Evolutionary conservation across 352 stramenopile genomes (phyloP), one percentile per base, ranked within the genome.

Genomic region (Ochromonadaceae sp.): DNA sequence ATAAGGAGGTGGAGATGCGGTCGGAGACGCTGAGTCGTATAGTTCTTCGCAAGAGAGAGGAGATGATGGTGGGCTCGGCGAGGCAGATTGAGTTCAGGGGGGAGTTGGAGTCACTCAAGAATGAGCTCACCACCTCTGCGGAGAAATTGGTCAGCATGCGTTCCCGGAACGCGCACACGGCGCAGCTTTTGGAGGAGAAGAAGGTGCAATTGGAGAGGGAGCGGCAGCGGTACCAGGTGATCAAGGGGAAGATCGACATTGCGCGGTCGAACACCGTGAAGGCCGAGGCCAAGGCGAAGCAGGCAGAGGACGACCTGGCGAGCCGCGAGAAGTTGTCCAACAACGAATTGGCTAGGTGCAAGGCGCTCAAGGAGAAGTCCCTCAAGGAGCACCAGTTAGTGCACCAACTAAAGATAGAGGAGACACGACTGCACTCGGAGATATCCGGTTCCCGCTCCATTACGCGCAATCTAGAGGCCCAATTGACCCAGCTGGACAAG

Each of bases 91-190:
- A 85, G 53, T 91, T 91, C 61, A 75, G 81, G 1, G 84, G 92
- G 63, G 85, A 95, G 57, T 82, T 93, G n/a, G 87, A 93, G 52
- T 73, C 92, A 36, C 66, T 93, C 22, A 92, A 92, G 73, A 91
- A 80, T 62, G 84, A 94, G 62, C 73, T 95, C 22, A 78, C 77
- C 25, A 87, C 82, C 52, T 74, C 81, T 1, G 87, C 91, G n/a
- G 79, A 77, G 26, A 76, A 84, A 15, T 63, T 95, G 9, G 81
- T 86, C 49, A 74, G 81, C 58, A 83, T 88, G 62, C 79, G 85
- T 0, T 69, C 77, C 22, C 74, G 79, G 72, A 90, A 88, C 39
- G 75, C 73, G 22, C 81, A 88, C 66, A 79, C 81, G 55, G 68
- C 75, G 50, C 67, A 79, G 32, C 76, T 81, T 31, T 65, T 95